Evolutionary conservation across 208 protist species (phyloP), one percentile per base, ranked within the genome.

Genomic region (Jaenimonas drosophilae): DNA sequence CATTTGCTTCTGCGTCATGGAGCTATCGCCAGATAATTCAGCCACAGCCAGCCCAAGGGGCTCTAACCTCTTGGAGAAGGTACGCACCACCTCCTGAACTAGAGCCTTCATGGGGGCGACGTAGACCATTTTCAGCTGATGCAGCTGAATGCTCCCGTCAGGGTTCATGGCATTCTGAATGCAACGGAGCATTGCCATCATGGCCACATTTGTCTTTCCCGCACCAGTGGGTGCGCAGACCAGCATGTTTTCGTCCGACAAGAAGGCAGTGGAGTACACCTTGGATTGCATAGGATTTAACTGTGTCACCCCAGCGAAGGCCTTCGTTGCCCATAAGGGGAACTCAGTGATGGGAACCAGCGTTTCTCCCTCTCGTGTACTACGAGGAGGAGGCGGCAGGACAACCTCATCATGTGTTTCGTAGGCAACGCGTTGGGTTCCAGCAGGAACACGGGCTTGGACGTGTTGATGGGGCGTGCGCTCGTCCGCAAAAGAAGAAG

Each of bases 101-200:
- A 99, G 75, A 12, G 99, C 97, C 71, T 99, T 99, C 98, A 99
- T 99, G 3, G 99, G 99, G 0, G 99, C 98, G 19, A 99, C 82
- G 70, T 99, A 99, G 6, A 99, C 96, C 64, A 99, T 97, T 70
- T 99, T 99, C 39, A 99, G 82, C 12, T 71, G 62, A 36, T 37
- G 65, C 46, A 59, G 54, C n/a, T 66, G 50, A 12, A 63, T 29
- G 11, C 14, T 27, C 11, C 52, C 56, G 12, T 12, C 23, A 5
- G 23, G 32, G 38, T 52, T 34, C 9, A 42, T 64, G 17, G 69
- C 54, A 23, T 76, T 78, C 19, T 33, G 58, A 47, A 79, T 52
- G 40, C 94, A 88, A 17, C 95, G 90, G 4, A 99, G 79, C 48
- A 99, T 98, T 9, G 85, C 64, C 45, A 99, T 88, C 76, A 99